These are phyloP conservation scores for Byssothecium circinans DNA, from an alignment of 2,329 filamentous ascomycete genomes.

Conservation along the genomic window DNA sequence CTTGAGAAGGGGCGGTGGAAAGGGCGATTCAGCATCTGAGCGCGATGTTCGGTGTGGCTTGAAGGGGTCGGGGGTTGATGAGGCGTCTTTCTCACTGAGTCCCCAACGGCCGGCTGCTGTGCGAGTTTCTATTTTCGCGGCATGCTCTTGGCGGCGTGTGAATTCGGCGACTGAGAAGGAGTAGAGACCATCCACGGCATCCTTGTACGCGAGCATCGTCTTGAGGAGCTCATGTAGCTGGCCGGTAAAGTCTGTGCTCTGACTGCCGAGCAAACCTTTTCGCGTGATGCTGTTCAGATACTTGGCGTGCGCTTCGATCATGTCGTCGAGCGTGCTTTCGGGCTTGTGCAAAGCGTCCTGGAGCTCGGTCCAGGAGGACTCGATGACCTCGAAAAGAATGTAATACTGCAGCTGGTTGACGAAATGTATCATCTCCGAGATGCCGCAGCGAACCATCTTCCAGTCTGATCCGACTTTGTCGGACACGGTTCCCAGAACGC, in stretches of 20 bases:
- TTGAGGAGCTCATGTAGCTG: constrained; percentile 92
- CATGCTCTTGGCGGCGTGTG: constrained; percentile 82
- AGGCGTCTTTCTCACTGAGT: constrained; percentile 55
- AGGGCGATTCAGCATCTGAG: constrained; percentile 46
- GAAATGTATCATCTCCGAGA: constrained; percentile 99
- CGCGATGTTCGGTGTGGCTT: constrained; percentile 24
- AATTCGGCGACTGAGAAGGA: constrained; percentile 95
- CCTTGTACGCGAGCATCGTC: constrained; percentile 90
- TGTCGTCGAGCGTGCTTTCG: constrained; percentile 88
- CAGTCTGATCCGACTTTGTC: constrained; percentile 76
- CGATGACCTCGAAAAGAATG: constrained; percentile 97
- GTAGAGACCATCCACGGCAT: constrained; percentile 91
- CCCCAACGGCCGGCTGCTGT: constrained; percentile 68
- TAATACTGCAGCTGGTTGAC: constrained; percentile 97
- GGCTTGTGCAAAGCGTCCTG: constrained; percentile 81
- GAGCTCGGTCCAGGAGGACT: constrained; percentile 90
- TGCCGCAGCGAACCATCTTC: constrained; percentile 84
- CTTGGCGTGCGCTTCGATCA: constrained; percentile 86
- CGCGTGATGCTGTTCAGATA: constrained; percentile 95
- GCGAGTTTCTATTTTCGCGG: constrained; percentile 68
- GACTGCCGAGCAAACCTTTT: constrained; percentile 85
- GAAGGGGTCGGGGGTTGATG: constrained; percentile 25
- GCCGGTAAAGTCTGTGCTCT: constrained; percentile 72
- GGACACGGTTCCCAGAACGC: constrained; percentile 79
- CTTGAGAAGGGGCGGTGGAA: constrained; percentile 44